A percentile compares a stretch with the other conserved stretches of the same genome.
Conservation (phyloP, 1,139 yeast genomes). For the Sugiyamaella sp. region DNA sequence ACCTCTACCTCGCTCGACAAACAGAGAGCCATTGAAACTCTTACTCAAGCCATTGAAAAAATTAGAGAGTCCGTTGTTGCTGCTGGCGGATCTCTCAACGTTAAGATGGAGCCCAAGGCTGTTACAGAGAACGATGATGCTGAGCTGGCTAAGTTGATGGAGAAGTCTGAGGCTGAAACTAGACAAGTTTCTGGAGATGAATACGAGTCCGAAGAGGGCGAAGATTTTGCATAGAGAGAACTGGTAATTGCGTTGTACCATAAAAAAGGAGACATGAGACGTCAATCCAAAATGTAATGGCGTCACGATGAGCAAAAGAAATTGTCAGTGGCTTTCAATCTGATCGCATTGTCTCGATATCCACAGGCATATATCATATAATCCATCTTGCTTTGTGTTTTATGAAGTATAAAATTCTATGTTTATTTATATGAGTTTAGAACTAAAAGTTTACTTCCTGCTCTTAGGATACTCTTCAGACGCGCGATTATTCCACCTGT, state of each 20-base stretch:
- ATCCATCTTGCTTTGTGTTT: background rate
- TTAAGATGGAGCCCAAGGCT: conserved; percentile 98
- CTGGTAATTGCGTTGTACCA: background rate
- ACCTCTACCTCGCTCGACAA: conserved; percentile 94
- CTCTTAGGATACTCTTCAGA: too few species aligned
- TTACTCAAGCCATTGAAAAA: conserved; percentile 77
- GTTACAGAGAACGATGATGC: conserved; percentile 99
- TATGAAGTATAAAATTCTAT: background rate
- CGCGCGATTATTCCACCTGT: too few species aligned
- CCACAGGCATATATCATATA: background rate
- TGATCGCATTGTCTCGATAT: too few species aligned
- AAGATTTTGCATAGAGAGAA: conserved; percentile 30
- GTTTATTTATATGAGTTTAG: background rate
- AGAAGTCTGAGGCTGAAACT: conserved; percentile 68
- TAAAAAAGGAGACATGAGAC: background rate
- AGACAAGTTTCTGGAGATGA: conserved; percentile 63
- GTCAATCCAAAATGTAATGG: conserved; percentile 1
- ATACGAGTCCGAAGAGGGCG: conserved; percentile 52
- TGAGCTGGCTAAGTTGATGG: conserved; percentile 91
- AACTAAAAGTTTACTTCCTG: background rate
- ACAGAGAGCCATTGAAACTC: conserved; percentile 76
- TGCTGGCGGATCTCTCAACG: conserved; percentile 85
- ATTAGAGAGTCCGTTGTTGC: conserved; percentile 69
- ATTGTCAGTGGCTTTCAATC: too few species aligned
- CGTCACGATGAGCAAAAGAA: conserved; percentile 1